Conservation (phyloP, 176 grass and related monocot species). For the Oryza nivara region DNA sequence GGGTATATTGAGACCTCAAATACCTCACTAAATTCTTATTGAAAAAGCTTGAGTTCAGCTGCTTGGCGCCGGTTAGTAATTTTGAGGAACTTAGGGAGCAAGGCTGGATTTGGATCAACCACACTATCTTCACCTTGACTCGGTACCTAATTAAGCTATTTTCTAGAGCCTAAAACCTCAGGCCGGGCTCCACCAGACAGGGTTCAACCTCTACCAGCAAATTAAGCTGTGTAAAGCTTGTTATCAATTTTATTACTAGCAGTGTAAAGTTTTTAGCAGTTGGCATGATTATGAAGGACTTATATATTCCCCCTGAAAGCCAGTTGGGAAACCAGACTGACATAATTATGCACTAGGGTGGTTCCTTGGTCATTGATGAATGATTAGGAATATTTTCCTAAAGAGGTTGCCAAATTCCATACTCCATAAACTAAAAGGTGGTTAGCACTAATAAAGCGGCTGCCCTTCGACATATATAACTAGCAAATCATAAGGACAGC, state of each 20-base stretch:
- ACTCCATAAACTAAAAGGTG: conserved; percentile 21
- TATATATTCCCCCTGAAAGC: neutral
- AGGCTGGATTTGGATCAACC: neutral
- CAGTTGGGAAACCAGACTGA: conserved; percentile 27
- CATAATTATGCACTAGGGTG: conserved; percentile 20
- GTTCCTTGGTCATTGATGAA: conserved; percentile 30
- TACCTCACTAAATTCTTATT: neutral
- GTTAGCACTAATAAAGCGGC: conserved; percentile 25
- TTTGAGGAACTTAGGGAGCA: neutral
- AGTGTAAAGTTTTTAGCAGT: neutral
- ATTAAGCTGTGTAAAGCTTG: neutral
- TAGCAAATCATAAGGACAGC: conserved; percentile 37
- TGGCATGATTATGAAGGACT: conserved; percentile 14
- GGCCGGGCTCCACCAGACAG: neutral
- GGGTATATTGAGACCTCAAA: too few species aligned
- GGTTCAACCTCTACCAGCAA: neutral
- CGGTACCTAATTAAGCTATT: neutral
- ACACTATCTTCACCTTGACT: neutral
- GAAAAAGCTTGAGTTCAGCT: neutral
- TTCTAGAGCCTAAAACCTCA: neutral
- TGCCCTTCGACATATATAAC: neutral
- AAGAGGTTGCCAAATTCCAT: neutral
- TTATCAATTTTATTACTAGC: neutral
- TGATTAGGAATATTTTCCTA: conserved; percentile 23
- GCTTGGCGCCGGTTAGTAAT: neutral